Percentiles rank a stretch among this genome's conserved stretches.
Evolutionary conservation across 1,284 basidiomycete genomes (phyloP).

Genomic region (Tranzscheliella williamsii): DNA sequence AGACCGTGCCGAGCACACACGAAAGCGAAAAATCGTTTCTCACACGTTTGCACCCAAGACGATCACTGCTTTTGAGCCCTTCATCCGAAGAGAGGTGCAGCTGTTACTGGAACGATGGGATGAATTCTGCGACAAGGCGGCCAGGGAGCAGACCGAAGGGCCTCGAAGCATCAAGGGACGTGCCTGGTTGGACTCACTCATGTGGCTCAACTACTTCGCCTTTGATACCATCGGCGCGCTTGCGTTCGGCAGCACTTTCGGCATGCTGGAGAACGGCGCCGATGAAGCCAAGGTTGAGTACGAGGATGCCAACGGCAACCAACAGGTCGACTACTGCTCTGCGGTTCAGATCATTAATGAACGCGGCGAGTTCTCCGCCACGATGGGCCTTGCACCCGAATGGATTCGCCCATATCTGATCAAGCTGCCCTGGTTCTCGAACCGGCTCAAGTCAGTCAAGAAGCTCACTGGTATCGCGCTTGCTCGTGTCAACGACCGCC

Average conservation of each 20-base stretch:
- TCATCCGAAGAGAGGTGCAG: conserved; percentile 51
- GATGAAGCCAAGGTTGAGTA: conserved; percentile 70
- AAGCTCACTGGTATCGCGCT: conserved; percentile 70
- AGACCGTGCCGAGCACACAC: conserved; percentile 76
- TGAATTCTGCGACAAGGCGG: conserved; percentile 44
- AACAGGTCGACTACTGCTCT: conserved; percentile 67
- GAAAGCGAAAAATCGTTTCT: conserved; percentile 85
- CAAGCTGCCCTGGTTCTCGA: conserved; percentile 70
- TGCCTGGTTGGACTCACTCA: conserved; percentile 64
- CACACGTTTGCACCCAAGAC: conserved; percentile 73
- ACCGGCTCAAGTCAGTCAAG: conserved; percentile 72
- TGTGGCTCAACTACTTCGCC: conserved; percentile 75
- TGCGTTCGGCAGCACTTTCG: conserved; percentile 68
- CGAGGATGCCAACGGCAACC: conserved; percentile 64
- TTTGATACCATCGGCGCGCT: conserved; percentile 66
- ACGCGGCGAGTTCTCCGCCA: conserved; percentile 82
- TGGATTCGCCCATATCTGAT: conserved; percentile 61
- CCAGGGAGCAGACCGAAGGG: conserved; percentile 25
- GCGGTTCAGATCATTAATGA: conserved; percentile 85
- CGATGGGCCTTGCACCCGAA: conserved; percentile 77
- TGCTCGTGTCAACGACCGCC: conserved; percentile 75
- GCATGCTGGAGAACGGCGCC: conserved; percentile 77
- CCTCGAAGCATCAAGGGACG: conserved; percentile 47
- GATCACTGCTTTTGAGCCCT: conserved; percentile 51
- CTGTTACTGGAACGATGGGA: conserved; percentile 52